Conservation (phyloP, 2,329 filamentous ascomycete genomes). For the Aspergillus terreus region DNA sequence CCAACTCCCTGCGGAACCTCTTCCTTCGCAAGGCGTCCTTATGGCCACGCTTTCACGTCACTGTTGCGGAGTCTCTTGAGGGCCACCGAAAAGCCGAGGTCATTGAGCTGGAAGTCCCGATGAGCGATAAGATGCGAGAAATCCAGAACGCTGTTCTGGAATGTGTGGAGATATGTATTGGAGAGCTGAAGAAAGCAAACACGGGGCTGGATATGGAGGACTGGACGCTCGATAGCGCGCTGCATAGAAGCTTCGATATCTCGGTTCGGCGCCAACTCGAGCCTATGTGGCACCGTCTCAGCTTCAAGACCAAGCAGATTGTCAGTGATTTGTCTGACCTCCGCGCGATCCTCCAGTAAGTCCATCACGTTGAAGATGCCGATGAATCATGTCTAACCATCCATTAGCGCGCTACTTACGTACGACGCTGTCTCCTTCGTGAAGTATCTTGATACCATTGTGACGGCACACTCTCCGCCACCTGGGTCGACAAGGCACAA, state of each 20-base stretch:
- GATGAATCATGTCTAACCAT: constrained; percentile 11
- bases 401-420: constrained; percentile 61
- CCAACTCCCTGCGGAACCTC: constrained; percentile 86
- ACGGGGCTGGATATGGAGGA: constrained; percentile 90
- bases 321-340: constrained; percentile 84
- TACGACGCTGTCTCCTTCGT: constrained; percentile 90
- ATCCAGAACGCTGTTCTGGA: constrained; percentile 95
- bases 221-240: constrained; percentile 90
- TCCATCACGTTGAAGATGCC: neutral
- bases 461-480: constrained; percentile 83
- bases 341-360: constrained; percentile 71
- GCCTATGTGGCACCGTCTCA: constrained; percentile 95
- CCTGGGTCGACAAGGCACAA: constrained; percentile 83
- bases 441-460: constrained; percentile 88
- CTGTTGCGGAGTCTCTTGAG: constrained; percentile 84
- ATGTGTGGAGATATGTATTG: constrained; percentile 91
- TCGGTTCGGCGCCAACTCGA: constrained; percentile 86
- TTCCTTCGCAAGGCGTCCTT: constrained; percentile 85
- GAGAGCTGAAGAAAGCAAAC: constrained; percentile 89
- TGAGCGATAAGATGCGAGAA: constrained; percentile 89
- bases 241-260: constrained; percentile 88
- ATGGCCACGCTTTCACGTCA: constrained; percentile 90
- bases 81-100: constrained; percentile 92
- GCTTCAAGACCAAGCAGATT: constrained; percentile 91
- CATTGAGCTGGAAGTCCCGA: constrained; percentile 91